Evolutionary conservation across 2,329 filamentous ascomycete species (phyloP).

Genomic region (Aspergillus jensenii): DNA sequence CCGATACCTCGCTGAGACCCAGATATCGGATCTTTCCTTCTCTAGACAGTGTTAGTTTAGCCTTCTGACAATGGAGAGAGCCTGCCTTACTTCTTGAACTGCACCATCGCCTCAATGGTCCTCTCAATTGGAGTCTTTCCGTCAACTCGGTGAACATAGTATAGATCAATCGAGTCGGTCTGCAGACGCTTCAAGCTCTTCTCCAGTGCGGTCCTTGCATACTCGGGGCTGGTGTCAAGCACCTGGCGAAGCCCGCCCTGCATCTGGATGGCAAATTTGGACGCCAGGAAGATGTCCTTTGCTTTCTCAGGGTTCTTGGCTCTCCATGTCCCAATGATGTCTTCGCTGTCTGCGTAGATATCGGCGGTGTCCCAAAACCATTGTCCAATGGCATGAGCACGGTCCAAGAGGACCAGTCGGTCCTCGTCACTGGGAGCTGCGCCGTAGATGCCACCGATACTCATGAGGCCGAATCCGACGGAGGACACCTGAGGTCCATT

Average conservation of each 20-base stretch:
- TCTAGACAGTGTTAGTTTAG: background rate
- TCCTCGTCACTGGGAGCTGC: conserved; percentile 38
- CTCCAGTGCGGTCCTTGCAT: conserved; percentile 27
- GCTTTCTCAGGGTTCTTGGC: conserved; percentile 41
- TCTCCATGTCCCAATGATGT: conserved; percentile 52
- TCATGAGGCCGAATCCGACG: conserved; percentile 30
- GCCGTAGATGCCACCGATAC: conserved; percentile 30
- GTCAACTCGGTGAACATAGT: conserved; percentile 48
- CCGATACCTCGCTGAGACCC: conserved; percentile 52
- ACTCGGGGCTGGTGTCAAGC: conserved; percentile 12
- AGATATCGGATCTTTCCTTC: conserved; percentile 54
- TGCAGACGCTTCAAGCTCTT: conserved; percentile 43
- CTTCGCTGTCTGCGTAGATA: conserved; percentile 50
- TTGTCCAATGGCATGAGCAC: conserved; percentile 43
- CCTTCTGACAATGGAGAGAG: background rate
- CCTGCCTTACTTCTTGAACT: conserved; percentile 42
- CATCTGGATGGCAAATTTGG: conserved; percentile 49
- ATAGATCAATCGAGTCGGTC: conserved; percentile 47
- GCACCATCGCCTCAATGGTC: conserved; percentile 44
- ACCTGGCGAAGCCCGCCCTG: conserved; percentile 40
- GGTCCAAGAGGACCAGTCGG: conserved; percentile 46
- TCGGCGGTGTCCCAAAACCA: conserved; percentile 46
- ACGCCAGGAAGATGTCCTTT: conserved; percentile 53
- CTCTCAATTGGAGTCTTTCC: conserved; percentile 36
- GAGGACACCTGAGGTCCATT: conserved; percentile 31